Evolutionary conservation across 805 yeast genomes (phyloP), one percentile per base, ranked within the genome.

Genomic region (Metschnikowia cerradonensis): DNA sequence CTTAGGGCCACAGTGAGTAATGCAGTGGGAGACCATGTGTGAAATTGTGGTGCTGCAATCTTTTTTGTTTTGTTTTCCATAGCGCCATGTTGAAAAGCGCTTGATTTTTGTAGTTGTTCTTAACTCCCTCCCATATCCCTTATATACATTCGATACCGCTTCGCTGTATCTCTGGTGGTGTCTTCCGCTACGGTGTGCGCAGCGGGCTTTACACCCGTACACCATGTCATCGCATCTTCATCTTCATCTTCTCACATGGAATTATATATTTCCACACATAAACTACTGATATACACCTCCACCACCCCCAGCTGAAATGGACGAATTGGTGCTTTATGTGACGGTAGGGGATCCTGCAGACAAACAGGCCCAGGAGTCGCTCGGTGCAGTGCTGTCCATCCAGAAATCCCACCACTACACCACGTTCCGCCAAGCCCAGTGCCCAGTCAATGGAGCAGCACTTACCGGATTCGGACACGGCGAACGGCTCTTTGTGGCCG

Each of bases 401-500:
- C 81, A 79, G 49, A 67, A 75, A 6, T 68, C 84, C 3, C 75
- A 76, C 59, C 72, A 78, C 60, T 66, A 70, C 60, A 71, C 77
- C 19, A 71, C 78, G 38, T 82, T 76, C 63, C 75, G 84, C 59
- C 78, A 79, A 49, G 80, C 82, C 40, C 77, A 78, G 52, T 69
- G 79, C 31, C 68, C 70, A 2, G 60, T 55, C 42, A 68, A 77
- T 54, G 84, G 80, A 3, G 71, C 81, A 1, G 76, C 67, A 13
- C 52, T 77, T 26, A 73, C 81, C 6, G 81, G 81, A 2, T 51
- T 73, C 30, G 76, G 78, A 4, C 52, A 65, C 6, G 81, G 81
- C 14, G 78, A 78, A 39, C 76, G 81, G 49, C 62, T 86, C 13
- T 78, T 88, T 53, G 82, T 81, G 8, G 87, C 89, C 0, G 82